Base-by-base conservation (phyloP, 163 green algal species). In the Scenedesmus sp. region DNA sequence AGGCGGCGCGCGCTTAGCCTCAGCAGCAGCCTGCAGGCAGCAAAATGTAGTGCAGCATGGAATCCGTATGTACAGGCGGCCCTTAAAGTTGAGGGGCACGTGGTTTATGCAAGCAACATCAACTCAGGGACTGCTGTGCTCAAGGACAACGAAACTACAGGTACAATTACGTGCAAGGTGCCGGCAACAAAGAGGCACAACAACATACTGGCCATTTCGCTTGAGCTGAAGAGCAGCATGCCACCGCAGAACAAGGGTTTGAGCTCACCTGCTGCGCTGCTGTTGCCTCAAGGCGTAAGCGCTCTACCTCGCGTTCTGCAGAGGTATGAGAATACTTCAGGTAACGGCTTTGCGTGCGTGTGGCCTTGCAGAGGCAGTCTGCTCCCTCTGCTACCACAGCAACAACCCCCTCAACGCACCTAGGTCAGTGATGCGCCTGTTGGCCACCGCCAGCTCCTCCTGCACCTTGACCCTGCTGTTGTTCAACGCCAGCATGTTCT, bases 401-500 rank as follows among this genome's bases (percentile, higher is more conserved):
- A 37, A 26, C 79, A 42, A 56, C 10, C 33, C 40, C 43, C 78
- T 35, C 40, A 42, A 76, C 82, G 33, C 85, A 90, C 85, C 85
- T 49, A 90, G 85, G 59, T 90, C 68, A 22, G 42, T 30, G 51
- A 90, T 90, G 10, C 78, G 51, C 35, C 85, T 51, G 72, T 90
- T 85, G 13, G 85, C 85, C 4, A 90, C 65, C 3, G 85, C 85
- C 16, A 90, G 85, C 72, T 90, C 85, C 49, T 90, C 85, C 37
- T 90, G 85, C 78, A 91, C 68, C 87, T 91, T 91, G 3, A 91
- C 87, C 35, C 87, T 49, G 78, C 87, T 91, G n/a, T 86, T 91
- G n/a, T 91, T 91, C 18, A 91, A 49, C 0, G 59, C 49, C 30
- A 91, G 56, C 78, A 91, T 80, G 72, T 91, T 91, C 59, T 91